Evolutionary conservation across 148 eudicot species (phyloP).

Genomic region (Cornus controversa): DNA sequence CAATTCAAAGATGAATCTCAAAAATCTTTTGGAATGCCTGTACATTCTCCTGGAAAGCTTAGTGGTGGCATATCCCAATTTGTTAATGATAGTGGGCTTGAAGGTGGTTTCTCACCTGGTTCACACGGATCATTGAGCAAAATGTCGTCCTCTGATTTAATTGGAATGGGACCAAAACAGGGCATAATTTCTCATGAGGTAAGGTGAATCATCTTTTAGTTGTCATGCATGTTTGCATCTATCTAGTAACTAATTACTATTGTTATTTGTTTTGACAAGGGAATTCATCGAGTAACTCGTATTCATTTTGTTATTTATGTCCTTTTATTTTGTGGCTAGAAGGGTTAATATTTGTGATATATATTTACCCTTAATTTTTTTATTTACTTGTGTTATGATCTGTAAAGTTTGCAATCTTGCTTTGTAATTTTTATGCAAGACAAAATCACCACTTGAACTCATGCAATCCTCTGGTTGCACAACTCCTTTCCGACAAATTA

Average conservation of each 20-base stretch:
- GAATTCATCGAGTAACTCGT: too few relatives aligned
- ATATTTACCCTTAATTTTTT: neutral
- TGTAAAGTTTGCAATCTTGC: too few relatives aligned
- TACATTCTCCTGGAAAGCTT: conserved; percentile 26
- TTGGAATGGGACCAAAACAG: conserved; percentile 27
- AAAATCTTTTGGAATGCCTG: conserved; percentile 23
- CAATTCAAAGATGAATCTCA: conserved; percentile 35
- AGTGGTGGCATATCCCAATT: conserved; percentile 17
- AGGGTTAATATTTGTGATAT: neutral
- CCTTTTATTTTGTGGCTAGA: neutral
- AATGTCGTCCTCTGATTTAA: conserved; percentile 23
- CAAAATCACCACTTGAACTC: too few relatives aligned
- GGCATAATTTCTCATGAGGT: conserved; percentile 55
- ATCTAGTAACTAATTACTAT: neutral
- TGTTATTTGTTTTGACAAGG: too few relatives aligned
- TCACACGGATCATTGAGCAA: conserved; percentile 28
- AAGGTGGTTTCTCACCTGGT: conserved; percentile 25
- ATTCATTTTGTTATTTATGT: neutral
- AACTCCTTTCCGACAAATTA: too few relatives aligned
- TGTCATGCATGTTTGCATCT: neutral
- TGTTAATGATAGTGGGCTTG: conserved; percentile 15
- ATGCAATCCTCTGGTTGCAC: too few relatives aligned
- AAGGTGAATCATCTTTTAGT: conserved; percentile 11
- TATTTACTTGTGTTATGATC: neutral
- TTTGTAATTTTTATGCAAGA: too few relatives aligned